Evolutionary conservation across 176 grass and related monocot genomes (phyloP).

Genomic region (Triticum monococcum): DNA sequence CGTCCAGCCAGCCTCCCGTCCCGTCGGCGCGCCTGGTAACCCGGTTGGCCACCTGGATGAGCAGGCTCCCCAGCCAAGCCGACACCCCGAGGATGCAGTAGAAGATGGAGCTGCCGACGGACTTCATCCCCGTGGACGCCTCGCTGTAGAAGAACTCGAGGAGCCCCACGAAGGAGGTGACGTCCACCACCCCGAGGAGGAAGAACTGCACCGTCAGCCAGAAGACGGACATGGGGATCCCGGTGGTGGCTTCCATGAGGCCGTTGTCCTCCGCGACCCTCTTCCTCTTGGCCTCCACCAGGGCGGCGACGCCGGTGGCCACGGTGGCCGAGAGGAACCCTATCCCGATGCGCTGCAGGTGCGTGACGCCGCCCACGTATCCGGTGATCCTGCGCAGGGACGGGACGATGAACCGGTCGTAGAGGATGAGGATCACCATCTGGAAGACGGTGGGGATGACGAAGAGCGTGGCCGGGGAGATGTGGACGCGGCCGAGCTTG

Average conservation of each 20-base stretch:
- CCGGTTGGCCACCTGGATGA: conserved; percentile 63
- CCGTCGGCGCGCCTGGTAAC: conserved; percentile 33
- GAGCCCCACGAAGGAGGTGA: conserved; percentile 85
- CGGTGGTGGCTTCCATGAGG: conserved; percentile 15
- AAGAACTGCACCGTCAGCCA: conserved; percentile 78
- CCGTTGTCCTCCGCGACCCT: conserved; percentile 23
- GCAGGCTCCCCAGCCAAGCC: conserved; percentile 59
- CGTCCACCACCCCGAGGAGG: conserved; percentile 72
- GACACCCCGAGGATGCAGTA: conserved; percentile 73
- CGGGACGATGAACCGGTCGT: conserved; percentile 65
- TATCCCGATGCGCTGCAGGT: conserved; percentile 68
- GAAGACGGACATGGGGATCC: conserved; percentile 70
- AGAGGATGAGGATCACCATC: conserved; percentile 63
- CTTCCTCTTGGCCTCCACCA: conserved; percentile 57
- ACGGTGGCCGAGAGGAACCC: conserved; percentile 50
- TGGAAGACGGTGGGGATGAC: conserved; percentile 77
- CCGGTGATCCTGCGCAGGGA: conserved; percentile 52
- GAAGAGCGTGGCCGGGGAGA: conserved; percentile 72
- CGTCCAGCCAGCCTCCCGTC: conserved; percentile 65
- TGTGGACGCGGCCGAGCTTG: conserved; percentile 40
- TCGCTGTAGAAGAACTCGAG: conserved; percentile 92
- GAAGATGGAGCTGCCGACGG: conserved; percentile 73
- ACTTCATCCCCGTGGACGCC: conserved; percentile 76
- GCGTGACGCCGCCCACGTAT: conserved; percentile 62
- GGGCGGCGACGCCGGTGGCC: conserved; percentile 52